Conservation (phyloP, 306 rosid species). For the Prunus campanulata region DNA sequence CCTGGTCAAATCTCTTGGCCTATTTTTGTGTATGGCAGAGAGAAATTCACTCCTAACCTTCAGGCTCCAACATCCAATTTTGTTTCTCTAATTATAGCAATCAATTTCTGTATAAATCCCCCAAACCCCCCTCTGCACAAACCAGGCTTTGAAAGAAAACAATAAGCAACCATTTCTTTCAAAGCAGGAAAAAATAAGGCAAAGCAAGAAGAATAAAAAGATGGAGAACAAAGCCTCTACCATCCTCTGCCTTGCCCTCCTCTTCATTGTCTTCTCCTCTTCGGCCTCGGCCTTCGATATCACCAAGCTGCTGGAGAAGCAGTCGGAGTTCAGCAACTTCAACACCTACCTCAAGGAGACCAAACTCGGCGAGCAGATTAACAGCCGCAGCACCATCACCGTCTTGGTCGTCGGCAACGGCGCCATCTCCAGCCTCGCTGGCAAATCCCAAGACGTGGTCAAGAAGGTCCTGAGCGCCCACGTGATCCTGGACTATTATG, state of each 20-base stretch:
- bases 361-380: slow-evolving; percentile 48
- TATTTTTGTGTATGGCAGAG: not conserved
- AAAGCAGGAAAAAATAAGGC: not conserved
- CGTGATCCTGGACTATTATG: slow-evolving; percentile 36
- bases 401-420: slow-evolving; percentile 38
- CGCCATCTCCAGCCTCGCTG: slow-evolving; percentile 18
- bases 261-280: slow-evolving; percentile 31
- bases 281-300: slow-evolving; percentile 45
- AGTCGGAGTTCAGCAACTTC: slow-evolving; percentile 34
- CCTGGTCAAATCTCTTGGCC: not conserved
- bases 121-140: not conserved
- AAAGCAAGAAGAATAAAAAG: not conserved
- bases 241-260: slow-evolving; percentile 28
- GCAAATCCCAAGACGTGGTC: slow-evolving; percentile 23
- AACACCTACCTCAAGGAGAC: slow-evolving; percentile 44
- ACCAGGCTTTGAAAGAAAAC: slow-evolving; percentile 29
- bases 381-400: slow-evolving; percentile 38
- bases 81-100: not conserved
- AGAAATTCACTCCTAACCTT: slow-evolving; percentile 25
- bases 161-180: not conserved
- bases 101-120: slow-evolving; percentile 2
- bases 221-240: slow-evolving; percentile 46
- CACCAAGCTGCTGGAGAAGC: slow-evolving; percentile 25
- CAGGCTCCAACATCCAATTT: not conserved
- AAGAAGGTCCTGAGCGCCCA: slow-evolving; percentile 45